A percentile compares a stretch with the other conserved stretches of the same genome.
phyloP scores from a whole-genome alignment of 2,329 filamentous ascomycete genomes.

The Diaporthe nobilis region DNA sequence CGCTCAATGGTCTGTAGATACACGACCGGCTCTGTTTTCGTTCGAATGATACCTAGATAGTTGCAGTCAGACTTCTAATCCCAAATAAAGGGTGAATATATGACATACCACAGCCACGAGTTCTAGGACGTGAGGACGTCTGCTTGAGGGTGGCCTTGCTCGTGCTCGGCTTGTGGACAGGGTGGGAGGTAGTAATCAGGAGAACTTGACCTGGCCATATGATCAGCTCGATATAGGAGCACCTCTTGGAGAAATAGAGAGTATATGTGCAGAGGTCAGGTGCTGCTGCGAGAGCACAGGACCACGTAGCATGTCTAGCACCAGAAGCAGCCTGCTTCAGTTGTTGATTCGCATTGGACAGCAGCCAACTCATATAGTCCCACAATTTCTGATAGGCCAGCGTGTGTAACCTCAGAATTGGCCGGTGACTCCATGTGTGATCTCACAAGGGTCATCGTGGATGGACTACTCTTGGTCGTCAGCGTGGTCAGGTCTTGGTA shows the following conservation, averaged over 20 bases:
- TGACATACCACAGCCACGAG: not conserved
- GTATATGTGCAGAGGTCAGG: not conserved
- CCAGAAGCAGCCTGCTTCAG: not conserved
- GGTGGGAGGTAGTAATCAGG: not conserved
- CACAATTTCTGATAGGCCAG: not conserved
- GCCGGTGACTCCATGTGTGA: not conserved
- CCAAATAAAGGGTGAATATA: not conserved
- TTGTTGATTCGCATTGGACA: not conserved
- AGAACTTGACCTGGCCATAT: too few relatives aligned
- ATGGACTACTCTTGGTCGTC: not conserved
- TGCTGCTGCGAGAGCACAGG: not conserved
- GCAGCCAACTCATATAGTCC: not conserved
- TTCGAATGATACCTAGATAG: not conserved
- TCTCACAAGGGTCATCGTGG: not conserved
- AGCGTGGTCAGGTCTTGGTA: not conserved
- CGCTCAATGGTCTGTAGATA: conserved; percentile 34
- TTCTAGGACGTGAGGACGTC: not conserved
- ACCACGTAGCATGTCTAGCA: not conserved
- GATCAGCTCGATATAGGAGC: not conserved
- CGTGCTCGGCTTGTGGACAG: not conserved
- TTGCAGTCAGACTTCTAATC: conserved; percentile 26
- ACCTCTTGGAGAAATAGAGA: not conserved
- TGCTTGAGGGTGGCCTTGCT: not conserved
- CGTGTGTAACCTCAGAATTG: not conserved
- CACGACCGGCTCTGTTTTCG: not conserved